Evolutionary conservation across 371 early-diverging fungal genomes (phyloP).

Genomic region (Mortierella sp.): DNA sequence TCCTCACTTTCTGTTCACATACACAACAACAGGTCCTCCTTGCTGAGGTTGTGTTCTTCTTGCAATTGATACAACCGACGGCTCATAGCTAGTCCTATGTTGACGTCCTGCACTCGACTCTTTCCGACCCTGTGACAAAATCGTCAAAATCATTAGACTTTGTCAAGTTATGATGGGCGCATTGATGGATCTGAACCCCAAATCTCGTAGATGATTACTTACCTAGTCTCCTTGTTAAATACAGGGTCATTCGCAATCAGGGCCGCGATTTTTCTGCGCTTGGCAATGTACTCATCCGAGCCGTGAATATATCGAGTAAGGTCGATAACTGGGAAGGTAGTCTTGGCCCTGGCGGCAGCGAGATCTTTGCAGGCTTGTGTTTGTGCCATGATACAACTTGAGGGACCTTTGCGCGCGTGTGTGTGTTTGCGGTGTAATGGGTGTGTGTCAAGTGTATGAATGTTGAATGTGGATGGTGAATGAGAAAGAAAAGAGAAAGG

Average conservation of each 20-base stretch:
- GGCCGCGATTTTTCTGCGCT: conserved; percentile 52
- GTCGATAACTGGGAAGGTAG: conserved; percentile 57
- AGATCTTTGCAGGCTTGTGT: conserved; percentile 59
- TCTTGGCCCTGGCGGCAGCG: conserved; percentile 61
- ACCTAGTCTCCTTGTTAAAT: conserved; percentile 50
- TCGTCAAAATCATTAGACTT: neutral
- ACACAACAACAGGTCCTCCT: conserved; percentile 41
- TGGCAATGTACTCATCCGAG: conserved; percentile 46
- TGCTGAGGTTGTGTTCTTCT: conserved; percentile 39
- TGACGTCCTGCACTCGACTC: conserved; percentile 59
- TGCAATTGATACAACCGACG: conserved; percentile 46
- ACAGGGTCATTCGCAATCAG: conserved; percentile 63
- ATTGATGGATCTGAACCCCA: too few species aligned
- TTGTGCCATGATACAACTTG: conserved; percentile 36
- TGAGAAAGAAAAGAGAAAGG: conserved; percentile 6
- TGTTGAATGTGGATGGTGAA: conserved; percentile 10
- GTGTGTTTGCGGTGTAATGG: neutral
- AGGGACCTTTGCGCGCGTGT: neutral
- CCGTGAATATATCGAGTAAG: conserved; percentile 61
- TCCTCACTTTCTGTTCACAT: neutral
- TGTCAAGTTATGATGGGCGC: too few species aligned
- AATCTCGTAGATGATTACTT: neutral
- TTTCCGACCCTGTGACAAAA: conserved; percentile 13
- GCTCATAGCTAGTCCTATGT: conserved; percentile 43
- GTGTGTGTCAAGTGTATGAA: neutral